These are phyloP conservation scores for Pelargonium nanum DNA, from an alignment of 345 rosid genomes.

Conservation along the genomic window DNA sequence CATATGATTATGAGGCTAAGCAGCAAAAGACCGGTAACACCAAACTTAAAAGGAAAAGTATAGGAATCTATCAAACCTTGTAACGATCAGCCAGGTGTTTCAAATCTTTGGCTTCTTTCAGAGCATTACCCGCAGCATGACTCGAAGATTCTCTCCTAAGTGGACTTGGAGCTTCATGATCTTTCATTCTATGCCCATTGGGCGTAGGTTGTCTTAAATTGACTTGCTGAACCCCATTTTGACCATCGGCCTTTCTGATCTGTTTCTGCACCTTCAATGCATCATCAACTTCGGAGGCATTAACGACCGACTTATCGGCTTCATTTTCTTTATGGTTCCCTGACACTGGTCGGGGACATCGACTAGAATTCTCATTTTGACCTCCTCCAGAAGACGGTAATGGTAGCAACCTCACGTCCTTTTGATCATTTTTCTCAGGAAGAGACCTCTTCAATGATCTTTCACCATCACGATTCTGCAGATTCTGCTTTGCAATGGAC, in stretches of 20 bases:
- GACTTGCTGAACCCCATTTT: conserved; percentile 35
- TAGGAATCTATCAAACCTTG: conserved; percentile 69
- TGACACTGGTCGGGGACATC: conserved; percentile 15
- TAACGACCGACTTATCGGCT: conserved; percentile 11
- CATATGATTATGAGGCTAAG: neutral
- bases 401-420: conserved; percentile 29
- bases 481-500: conserved; percentile 30
- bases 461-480: conserved; percentile 24
- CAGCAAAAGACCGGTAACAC: conserved; percentile 2
- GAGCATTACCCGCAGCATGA: conserved; percentile 56
- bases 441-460: conserved; percentile 17
- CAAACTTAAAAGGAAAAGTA: conserved; percentile 11
- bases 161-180: conserved; percentile 53
- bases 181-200: conserved; percentile 44
- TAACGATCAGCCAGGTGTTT: conserved; percentile 92
- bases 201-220: conserved; percentile 35
- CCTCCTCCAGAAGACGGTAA: conserved; percentile 35
- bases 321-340: conserved; percentile 30
- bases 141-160: conserved; percentile 54
- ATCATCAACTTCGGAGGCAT: conserved; percentile 28
- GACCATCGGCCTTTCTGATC: conserved; percentile 30
- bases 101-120: conserved; percentile 88
- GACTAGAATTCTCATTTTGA: conserved; percentile 29
- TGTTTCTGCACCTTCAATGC: conserved; percentile 28
- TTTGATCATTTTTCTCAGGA: conserved; percentile 25